These are phyloP conservation scores for Clonostachys solani DNA, from an alignment of 2,329 filamentous ascomycete genomes.

Conservation along the genomic window DNA sequence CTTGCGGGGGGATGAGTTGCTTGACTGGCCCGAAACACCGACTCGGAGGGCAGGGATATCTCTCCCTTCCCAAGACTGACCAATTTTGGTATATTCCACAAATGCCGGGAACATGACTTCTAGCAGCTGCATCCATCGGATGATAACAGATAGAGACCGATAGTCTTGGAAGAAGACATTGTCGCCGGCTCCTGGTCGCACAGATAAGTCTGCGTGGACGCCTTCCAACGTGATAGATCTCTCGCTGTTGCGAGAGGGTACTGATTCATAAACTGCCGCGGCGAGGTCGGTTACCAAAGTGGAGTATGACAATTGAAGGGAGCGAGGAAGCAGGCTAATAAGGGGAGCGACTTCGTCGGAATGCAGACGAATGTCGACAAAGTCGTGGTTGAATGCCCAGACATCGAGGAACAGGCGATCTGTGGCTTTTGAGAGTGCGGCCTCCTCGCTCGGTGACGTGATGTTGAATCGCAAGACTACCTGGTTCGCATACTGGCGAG, in stretches of 20 bases:
- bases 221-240: neutral
- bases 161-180: conserved; percentile 92
- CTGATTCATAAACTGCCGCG: conserved; percentile 62
- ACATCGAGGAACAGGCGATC: conserved; percentile 80
- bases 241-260: conserved; percentile 12
- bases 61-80: conserved; percentile 82
- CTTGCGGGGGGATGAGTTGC: conserved; percentile 51
- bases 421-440: conserved; percentile 67
- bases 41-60: conserved; percentile 80
- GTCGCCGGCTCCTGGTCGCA: conserved; percentile 32
- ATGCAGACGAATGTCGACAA: conserved; percentile 79
- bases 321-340: conserved; percentile 70
- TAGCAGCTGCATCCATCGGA: conserved; percentile 88
- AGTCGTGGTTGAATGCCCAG: conserved; percentile 79
- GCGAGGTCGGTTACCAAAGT: conserved; percentile 78
- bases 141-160: conserved; percentile 76
- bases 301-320: conserved; percentile 67
- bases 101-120: conserved; percentile 86
- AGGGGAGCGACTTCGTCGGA: conserved; percentile 75
- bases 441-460: conserved; percentile 62
- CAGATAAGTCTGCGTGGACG: conserved; percentile 2
- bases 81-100: conserved; percentile 69
- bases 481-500: conserved; percentile 65
- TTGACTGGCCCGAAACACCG: conserved; percentile 47
- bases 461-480: conserved; percentile 89